Conservation (phyloP, 2,329 filamentous ascomycete genomes). For the Pestalotiopsis fici region DNA sequence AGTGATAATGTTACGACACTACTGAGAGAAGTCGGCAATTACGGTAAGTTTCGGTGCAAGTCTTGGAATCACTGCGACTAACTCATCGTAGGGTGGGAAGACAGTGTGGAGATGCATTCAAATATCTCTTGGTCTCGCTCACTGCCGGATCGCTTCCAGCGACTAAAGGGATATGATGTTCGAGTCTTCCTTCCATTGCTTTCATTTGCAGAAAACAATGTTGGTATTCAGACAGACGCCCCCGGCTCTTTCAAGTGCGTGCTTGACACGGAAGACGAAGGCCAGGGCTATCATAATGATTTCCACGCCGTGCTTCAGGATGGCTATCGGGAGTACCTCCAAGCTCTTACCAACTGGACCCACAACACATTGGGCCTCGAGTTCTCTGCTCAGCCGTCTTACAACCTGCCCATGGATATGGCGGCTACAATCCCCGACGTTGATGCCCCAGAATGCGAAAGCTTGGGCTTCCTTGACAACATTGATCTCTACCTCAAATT, state of each 20-base stretch:
- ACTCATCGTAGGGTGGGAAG: neutral
- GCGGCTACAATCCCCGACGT: neutral
- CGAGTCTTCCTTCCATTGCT: neutral
- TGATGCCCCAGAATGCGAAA: neutral
- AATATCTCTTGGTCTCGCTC: neutral
- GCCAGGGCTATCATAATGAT: neutral
- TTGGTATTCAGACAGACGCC: neutral
- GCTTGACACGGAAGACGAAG: neutral
- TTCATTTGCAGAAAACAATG: neutral
- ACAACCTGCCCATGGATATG: neutral
- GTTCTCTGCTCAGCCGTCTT: neutral
- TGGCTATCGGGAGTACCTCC: neutral
- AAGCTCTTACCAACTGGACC: neutral
- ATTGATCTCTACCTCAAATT: neutral
- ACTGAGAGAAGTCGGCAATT: neutral
- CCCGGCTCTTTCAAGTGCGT: neutral
- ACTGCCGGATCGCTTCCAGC: neutral
- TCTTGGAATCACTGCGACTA: neutral
- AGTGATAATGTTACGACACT: neutral
- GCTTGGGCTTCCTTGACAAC: neutral
- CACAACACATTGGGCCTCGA: neutral
- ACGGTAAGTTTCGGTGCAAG: neutral
- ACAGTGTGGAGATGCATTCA: neutral
- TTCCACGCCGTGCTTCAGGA: neutral
- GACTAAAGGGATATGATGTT: neutral